These are phyloP conservation scores for Rhodotorula sp. DNA, from an alignment of 1,284 basidiomycete genomes.

Conservation along the genomic window DNA sequence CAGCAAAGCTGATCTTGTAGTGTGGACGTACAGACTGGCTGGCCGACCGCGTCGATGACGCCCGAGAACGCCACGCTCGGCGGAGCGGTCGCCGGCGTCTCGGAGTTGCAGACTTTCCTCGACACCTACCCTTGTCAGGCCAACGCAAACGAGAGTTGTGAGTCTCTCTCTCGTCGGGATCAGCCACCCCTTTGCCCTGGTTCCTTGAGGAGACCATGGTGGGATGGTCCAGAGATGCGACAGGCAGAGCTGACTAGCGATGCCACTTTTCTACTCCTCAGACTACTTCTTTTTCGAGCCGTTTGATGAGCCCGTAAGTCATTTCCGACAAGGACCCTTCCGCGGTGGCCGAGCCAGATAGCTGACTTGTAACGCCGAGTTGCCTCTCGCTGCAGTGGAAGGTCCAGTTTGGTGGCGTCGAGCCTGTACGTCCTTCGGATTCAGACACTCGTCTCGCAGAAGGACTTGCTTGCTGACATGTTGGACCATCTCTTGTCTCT, in stretches of 20 bases:
- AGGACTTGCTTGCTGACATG: slow-evolving; percentile 9
- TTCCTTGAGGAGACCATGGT: slow-evolving; percentile 13
- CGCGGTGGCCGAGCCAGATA: not conserved
- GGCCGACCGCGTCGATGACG: slow-evolving; percentile 43
- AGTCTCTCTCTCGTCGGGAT: slow-evolving; percentile 16
- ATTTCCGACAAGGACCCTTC: not conserved
- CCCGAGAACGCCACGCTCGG: slow-evolving; percentile 55
- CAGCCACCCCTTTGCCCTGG: not conserved
- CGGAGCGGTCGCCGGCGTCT: slow-evolving; percentile 63
- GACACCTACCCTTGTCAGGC: slow-evolving; percentile 84
- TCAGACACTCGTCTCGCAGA: not conserved
- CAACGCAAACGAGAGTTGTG: slow-evolving; percentile 65
- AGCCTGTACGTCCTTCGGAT: slow-evolving; percentile 53
- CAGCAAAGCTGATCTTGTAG: no score
- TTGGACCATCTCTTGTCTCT: not conserved
- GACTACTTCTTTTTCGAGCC: slow-evolving; percentile 56
- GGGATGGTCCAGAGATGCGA: no score
- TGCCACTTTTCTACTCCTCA: not conserved
- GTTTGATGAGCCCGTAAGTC: slow-evolving; percentile 23
- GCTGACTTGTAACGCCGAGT: not conserved
- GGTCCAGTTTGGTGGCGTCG: slow-evolving; percentile 75
- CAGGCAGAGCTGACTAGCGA: not conserved
- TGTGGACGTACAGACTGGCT: not conserved
- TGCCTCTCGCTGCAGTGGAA: slow-evolving; percentile 47
- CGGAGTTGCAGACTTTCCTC: slow-evolving; percentile 67